Percentiles rank a stretch among this genome's conserved stretches.
These are phyloP conservation scores for Raffaelea deltoideospora DNA, from an alignment of 2,329 filamentous ascomycete genomes.

Conservation along the genomic window DNA sequence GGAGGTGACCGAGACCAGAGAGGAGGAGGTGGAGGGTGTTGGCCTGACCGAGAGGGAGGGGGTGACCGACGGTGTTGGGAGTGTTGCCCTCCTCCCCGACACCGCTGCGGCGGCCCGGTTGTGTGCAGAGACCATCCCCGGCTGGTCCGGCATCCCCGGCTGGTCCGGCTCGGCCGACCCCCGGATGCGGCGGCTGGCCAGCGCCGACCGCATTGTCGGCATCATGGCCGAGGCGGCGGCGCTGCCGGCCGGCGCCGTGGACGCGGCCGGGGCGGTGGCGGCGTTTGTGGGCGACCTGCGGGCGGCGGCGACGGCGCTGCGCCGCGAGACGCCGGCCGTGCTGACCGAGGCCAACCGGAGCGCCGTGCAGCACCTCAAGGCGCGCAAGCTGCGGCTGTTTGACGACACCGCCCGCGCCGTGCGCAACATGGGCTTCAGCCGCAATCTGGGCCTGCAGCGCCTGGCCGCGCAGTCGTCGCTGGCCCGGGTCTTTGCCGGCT, in stretches of 20 bases:
- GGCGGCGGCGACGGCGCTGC: slow-evolving; percentile 54
- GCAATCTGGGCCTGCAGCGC: slow-evolving; percentile 61
- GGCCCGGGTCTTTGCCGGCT: slow-evolving; percentile 50
- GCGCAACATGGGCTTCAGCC: slow-evolving; percentile 77
- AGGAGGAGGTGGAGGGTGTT: no score
- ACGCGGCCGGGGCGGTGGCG: slow-evolving; percentile 45
- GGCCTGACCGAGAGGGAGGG: no score
- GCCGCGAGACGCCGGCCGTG: slow-evolving; percentile 67
- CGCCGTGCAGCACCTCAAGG: slow-evolving; percentile 75
- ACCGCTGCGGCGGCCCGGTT: slow-evolving; percentile 14
- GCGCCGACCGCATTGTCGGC: slow-evolving; percentile 28
- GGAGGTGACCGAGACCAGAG: no score
- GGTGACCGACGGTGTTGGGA: slow-evolving; percentile 33
- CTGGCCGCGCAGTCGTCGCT: slow-evolving; percentile 60
- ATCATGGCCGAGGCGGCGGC: slow-evolving; percentile 35
- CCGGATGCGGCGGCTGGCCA: slow-evolving; percentile 49
- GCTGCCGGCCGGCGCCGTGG: not conserved
- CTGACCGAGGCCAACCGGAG: slow-evolving; percentile 79
- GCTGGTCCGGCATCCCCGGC: no score
- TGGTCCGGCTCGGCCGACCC: slow-evolving; percentile 14
- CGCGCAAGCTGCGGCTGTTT: slow-evolving; percentile 76
- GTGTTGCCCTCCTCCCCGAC: slow-evolving; percentile 1
- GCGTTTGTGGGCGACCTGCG: slow-evolving; percentile 55
- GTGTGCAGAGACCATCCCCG: slow-evolving; percentile 20
- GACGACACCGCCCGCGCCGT: slow-evolving; percentile 74